Evolutionary conservation across 805 yeast genomes (phyloP), one percentile per base, ranked within the genome.

Genomic region (Brettanomyces anomalus): DNA sequence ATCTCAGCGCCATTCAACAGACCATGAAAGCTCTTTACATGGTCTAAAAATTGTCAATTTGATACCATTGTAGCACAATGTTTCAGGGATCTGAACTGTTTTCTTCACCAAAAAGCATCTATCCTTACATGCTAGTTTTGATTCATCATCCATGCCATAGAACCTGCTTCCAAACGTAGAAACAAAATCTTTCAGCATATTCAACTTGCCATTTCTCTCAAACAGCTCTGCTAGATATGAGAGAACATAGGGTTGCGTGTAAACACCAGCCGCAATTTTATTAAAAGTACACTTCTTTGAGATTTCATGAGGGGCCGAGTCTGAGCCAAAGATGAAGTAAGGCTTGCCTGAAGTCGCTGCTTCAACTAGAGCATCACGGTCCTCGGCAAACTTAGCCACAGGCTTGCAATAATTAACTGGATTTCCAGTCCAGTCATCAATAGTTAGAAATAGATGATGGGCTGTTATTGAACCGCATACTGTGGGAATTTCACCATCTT

Each of bases 211-310:
- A 16, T 65, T 71, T 42, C 70, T 62, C 21, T 85, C 95, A 55
- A 94, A 93, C 1, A 85, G 76, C 60, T 89, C 83, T 3, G 97
- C 97, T 21, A 93, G 66, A 50, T 90, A 93, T 7, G 88, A 70
- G 16, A 93, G 62, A 2, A 84, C 95, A 52, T 76, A 76, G 18
- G 85, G 74, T 62, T 93, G 98, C 2, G 97, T 85, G 64, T 76
- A 93, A 7, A 93, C 96, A 56, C 99, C 99, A n/a, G 99, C 99
- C 55, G 97, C 87, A 15, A 90, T 97, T 18, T 89, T 90, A 32
- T 70, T 67, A 51, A 78, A 87, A 47, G 74, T 81, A 20, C 85
- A 71, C 63, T 94, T 94, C 46, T 79, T 79, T 48, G 76, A 75
- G 20, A 85, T 56, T 6, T 96, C 95, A 61, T 93, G 98, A 20